Conservation (phyloP, 1,284 basidiomycete species). For the Leccinum laetum region DNA sequence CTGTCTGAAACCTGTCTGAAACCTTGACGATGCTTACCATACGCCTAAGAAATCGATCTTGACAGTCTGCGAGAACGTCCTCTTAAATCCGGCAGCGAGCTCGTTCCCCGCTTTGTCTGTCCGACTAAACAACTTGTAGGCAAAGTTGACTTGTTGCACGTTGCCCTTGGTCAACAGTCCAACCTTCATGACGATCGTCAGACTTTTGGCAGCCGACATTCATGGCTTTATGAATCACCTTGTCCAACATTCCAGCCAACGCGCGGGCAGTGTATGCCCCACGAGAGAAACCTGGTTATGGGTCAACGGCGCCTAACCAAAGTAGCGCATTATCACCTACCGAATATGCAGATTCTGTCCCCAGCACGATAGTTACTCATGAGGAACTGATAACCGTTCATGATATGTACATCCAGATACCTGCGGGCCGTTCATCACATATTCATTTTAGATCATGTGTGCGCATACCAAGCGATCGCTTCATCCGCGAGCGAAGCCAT, state of each 20-base stretch:
- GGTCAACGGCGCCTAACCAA: constrained; percentile 3
- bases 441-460: neutral
- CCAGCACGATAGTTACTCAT: constrained; percentile 64
- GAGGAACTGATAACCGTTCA: constrained; percentile 63
- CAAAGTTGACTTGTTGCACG: constrained; percentile 60
- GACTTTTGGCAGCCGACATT: neutral
- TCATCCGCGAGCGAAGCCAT: constrained; percentile 52
- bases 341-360: constrained; percentile 65
- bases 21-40: constrained; percentile 46
- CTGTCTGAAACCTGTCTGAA: no score
- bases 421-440: constrained; percentile 28
- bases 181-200: constrained; percentile 35
- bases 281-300: constrained; percentile 61
- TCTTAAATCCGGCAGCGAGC: constrained; percentile 60
- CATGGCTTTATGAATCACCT: constrained; percentile 28
- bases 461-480: constrained; percentile 58
- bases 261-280: constrained; percentile 79
- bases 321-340: constrained; percentile 28
- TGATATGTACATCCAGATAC: constrained; percentile 64
- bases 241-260: constrained; percentile 63
- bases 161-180: constrained; percentile 61
- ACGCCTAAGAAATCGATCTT: constrained; percentile 63
- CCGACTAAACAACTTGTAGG: constrained; percentile 62
- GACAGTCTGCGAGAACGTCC: constrained; percentile 60
- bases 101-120: constrained; percentile 42